Evolutionary conservation across 75 land plant genomes (phyloP), one percentile per base, ranked within the genome.

Genomic region (Ceratopteris richardii): DNA sequence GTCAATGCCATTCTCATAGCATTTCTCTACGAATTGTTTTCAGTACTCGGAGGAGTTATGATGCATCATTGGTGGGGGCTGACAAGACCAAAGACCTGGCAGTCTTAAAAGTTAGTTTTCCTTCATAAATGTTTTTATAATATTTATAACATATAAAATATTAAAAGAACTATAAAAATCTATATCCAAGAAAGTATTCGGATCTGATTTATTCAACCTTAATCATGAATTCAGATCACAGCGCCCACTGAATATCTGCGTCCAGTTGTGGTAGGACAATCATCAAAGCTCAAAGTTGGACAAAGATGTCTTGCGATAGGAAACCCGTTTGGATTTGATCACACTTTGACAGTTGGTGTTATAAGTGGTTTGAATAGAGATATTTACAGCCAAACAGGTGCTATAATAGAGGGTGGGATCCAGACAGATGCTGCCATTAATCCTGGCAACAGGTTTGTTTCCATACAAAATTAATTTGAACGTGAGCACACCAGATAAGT

Each of bases 351-450:
- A 31, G 97, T 85, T 55, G 97, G 97, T 12, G 90, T 92, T 26
- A 80, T 92, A 14, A 92, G 94, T 70, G 97, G 95, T 26, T 50
- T 92, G 61, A 85, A 88, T 68, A 78, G 97, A 37, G 97, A 92
- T 43, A 92, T 92, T 54, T 81, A 61, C 58, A 92, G 94, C 62
- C 83, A 88, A 69, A 70, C 94, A 23, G 97, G 97, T 33, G 87
- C 82, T 50, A 81, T 83, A 10, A 88, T 88, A 64, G 80, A 86
- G 18, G 97, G 97, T 18, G 97, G 97, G 18, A 82, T 92, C 66
- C 97, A 92, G 66, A 92, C 94, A 51, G 97, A 92, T 75, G 97
- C 97, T 61, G 88, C 94, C 3, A 92, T 92, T 44, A 92, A 92
- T 65, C 97, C 94, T 29, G 97, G 97, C 20, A 92, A 92, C 73